phyloP scores from a whole-genome alignment of 1,139 yeast genomes.

The Kurtzmaniella natalensis region DNA sequence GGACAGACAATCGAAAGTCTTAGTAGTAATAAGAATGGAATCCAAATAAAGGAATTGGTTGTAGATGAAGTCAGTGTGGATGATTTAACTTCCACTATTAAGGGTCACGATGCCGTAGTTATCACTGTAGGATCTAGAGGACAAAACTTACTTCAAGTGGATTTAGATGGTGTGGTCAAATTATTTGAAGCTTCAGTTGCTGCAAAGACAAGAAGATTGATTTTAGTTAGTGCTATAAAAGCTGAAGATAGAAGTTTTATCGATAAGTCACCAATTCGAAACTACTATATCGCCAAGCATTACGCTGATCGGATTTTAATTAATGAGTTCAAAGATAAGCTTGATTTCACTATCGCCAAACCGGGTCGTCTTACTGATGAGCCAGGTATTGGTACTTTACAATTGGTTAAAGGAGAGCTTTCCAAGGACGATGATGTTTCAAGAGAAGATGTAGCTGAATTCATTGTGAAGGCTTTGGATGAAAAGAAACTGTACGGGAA shows the following conservation, averaged over 20 bases:
- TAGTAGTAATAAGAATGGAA: slow-evolving; percentile 33
- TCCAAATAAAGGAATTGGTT: slow-evolving; percentile 36
- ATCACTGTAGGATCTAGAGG: slow-evolving; percentile 68
- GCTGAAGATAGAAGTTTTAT: slow-evolving; percentile 45
- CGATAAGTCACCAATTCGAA: slow-evolving; percentile 18
- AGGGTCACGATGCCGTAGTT: slow-evolving; percentile 54
- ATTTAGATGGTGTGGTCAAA: slow-evolving; percentile 59
- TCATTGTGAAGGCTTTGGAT: slow-evolving; percentile 18
- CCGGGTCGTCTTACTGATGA: slow-evolving; percentile 44
- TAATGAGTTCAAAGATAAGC: slow-evolving; percentile 24
- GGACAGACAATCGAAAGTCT: slow-evolving; percentile 25
- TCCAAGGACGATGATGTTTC: slow-evolving; percentile 17
- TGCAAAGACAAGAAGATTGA: slow-evolving; percentile 43
- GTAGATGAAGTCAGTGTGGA: slow-evolving; percentile 28
- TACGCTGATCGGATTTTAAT: slow-evolving; percentile 50
- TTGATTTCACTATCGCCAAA: slow-evolving; percentile 50
- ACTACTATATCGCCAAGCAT: slow-evolving; percentile 51
- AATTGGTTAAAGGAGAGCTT: slow-evolving; percentile 11
- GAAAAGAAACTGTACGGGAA: slow-evolving; percentile 22
- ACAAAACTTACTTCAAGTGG: slow-evolving; percentile 48
- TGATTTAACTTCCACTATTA: slow-evolving; percentile 33
- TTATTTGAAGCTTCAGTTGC: slow-evolving; percentile 51
- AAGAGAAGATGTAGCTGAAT: slow-evolving; percentile 30
- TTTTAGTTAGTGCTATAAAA: slow-evolving; percentile 54
- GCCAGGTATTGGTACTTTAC: slow-evolving; percentile 34